These are phyloP conservation scores for Peronospora destructor DNA, from an alignment of 352 stramenopile genomes.

Conservation along the genomic window DNA sequence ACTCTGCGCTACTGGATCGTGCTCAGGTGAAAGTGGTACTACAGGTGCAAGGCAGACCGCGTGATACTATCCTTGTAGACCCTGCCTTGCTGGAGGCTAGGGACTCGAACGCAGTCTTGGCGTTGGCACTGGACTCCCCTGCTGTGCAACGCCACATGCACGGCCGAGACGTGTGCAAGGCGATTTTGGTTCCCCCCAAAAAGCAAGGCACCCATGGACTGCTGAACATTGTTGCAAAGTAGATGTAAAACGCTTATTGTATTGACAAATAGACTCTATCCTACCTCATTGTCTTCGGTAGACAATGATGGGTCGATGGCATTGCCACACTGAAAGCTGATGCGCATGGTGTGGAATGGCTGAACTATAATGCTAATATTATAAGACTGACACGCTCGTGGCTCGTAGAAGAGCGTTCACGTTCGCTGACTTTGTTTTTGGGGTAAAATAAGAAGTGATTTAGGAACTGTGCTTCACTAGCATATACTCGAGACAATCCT, in stretches of 20 bases:
- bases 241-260: slow-evolving; percentile 7
- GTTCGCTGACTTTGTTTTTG: too few species aligned
- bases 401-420: too few species aligned
- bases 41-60: slow-evolving; percentile 71
- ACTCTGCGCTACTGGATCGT: slow-evolving; percentile 45
- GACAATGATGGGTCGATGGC: too few species aligned
- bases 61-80: slow-evolving; percentile 63
- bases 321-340: too few species aligned
- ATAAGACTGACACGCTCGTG: too few species aligned
- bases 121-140: slow-evolving; percentile 45
- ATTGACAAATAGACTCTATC: slow-evolving; percentile 10
- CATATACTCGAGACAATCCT: too few species aligned
- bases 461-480: too few species aligned
- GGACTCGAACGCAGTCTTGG: slow-evolving; percentile 58
- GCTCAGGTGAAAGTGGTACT: slow-evolving; percentile 79
- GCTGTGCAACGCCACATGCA: slow-evolving; percentile 64
- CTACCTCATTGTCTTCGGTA: neutral
- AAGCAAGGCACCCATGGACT: slow-evolving; percentile 69
- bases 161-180: slow-evolving; percentile 57
- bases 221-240: slow-evolving; percentile 70
- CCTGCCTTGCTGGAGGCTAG: slow-evolving; percentile 35
- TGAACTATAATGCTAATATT: too few species aligned
- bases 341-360: too few species aligned
- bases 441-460: too few species aligned
- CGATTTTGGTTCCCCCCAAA: slow-evolving; percentile 74